Conservation (phyloP, 805 yeast genomes). For the Ogataea salicorniae region DNA sequence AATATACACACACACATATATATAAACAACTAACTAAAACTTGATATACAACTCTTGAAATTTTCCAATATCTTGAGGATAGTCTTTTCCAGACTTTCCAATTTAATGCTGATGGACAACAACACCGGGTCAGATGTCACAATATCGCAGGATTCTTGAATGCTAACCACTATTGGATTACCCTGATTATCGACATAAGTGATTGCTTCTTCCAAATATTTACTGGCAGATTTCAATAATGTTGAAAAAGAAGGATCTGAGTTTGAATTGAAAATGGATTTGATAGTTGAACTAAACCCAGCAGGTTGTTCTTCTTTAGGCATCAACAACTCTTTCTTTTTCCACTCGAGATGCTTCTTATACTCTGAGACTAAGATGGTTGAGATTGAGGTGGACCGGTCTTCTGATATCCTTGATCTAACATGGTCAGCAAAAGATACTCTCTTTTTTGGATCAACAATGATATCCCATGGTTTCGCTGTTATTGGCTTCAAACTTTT, state of each 20-base stretch:
- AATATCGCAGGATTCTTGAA: constrained; percentile 52
- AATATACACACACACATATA: too few species aligned
- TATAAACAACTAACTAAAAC: too few species aligned
- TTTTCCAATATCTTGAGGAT: constrained; percentile 30
- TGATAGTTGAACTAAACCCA: constrained; percentile 19
- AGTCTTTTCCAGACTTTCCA: constrained; percentile 54
- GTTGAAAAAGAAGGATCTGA: constrained; percentile 30
- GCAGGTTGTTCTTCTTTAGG: constrained; percentile 3
- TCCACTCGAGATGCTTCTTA: constrained; percentile 30
- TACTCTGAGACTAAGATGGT: constrained; percentile 37
- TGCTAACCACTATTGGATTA: constrained; percentile 48
- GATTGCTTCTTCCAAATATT: constrained; percentile 56
- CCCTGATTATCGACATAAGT: constrained; percentile 44
- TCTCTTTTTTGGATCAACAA: constrained; percentile 39
- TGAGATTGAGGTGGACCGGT: constrained; percentile 34
- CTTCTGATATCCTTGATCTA: constrained; percentile 47
- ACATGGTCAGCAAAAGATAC: constrained; percentile 53
- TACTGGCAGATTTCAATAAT: constrained; percentile 36
- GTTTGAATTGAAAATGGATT: constrained; percentile 20
- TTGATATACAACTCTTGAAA: constrained; percentile 14
- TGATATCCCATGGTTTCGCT: constrained; percentile 59
- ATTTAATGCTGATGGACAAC: constrained; percentile 55
- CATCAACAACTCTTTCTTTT: constrained; percentile 12
- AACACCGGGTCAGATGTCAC: constrained; percentile 65
- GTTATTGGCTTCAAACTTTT: constrained; percentile 45